Evolutionary conservation across 306 rosid species (phyloP), one percentile per base, ranked within the genome.

Genomic region (Prunus armeniaca): DNA sequence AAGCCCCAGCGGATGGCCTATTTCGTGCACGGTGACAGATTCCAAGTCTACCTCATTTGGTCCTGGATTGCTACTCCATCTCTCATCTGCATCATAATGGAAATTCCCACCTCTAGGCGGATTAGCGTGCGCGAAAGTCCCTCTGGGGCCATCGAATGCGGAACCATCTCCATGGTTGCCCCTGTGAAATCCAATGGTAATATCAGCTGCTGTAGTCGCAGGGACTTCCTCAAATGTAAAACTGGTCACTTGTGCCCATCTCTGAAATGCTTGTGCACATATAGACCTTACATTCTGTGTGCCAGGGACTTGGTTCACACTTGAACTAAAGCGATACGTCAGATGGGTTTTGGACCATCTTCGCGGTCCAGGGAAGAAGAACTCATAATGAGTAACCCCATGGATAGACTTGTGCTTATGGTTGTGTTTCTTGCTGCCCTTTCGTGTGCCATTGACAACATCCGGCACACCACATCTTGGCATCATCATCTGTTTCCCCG

Each of bases 381-480:
- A 5, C 24, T 34, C 15, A 12, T 46, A 77, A 34, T 49, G 81
- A 60, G 78, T 58, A 45, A 81, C 81, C 0, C 6, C 12, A 9
- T 57, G 69, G 43, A 71, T 30, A 19, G 41, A 57, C 47, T 69
- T 41, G n/a, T 69, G 71, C 2, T 52, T 64, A 22, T 77, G 66
- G 52, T 66, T 13, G 22, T 52, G 13, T 17, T 32, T 25, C 60
- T 77, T 58, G 5, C 52, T 65, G 54, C 11, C 65, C 65, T 6
- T 60, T 25, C 0, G 65, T 4, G 32, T 41, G 27, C 69, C 82
- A 0, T 73, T 58, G 28, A 72, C n/a, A 3, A 66, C 19, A 2
- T 82, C 82, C 0, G 79, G 71, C 30, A 72, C 62, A 15, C 82
- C 82, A 12, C 85, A 77, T 22, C 82, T 72, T 1, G 85, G 78